phyloP scores from a whole-genome alignment of 768 basidiomycete species.

The Cyclocybe cylindracea region DNA sequence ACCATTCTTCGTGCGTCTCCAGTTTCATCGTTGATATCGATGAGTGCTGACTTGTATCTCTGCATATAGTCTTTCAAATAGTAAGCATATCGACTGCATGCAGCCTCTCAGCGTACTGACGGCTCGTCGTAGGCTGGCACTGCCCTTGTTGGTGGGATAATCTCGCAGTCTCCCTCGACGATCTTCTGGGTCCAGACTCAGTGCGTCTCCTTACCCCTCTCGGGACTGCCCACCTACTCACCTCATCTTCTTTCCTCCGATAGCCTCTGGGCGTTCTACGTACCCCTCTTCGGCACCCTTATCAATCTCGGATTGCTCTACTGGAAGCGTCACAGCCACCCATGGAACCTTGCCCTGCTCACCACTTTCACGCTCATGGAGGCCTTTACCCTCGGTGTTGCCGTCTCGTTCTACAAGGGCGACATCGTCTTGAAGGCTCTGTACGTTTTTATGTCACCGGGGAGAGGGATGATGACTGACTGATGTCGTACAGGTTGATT shows the following conservation, averaged over 20 bases:
- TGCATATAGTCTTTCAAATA: conserved; percentile 64
- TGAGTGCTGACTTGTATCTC: conserved; percentile 1
- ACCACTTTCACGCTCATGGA: conserved; percentile 90
- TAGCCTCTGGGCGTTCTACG: conserved; percentile 80
- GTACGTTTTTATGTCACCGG: conserved; percentile 37
- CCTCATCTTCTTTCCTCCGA: not conserved
- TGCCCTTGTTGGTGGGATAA: conserved; percentile 67
- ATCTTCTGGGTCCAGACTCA: conserved; percentile 73
- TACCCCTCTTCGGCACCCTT: conserved; percentile 78
- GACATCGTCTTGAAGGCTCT: conserved; percentile 83
- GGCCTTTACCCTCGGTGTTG: conserved; percentile 86
- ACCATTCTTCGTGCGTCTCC: conserved; percentile 75
- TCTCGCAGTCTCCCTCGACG: conserved; percentile 63
- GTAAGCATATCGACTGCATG: conserved; percentile 36
- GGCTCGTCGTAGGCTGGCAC: conserved; percentile 60
- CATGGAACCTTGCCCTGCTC: conserved; percentile 83
- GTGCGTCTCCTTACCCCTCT: conserved; percentile 37
- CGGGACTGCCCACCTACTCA: not conserved
- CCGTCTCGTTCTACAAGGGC: conserved; percentile 74
- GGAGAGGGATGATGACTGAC: conserved; percentile 8
- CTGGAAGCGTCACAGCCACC: conserved; percentile 93
- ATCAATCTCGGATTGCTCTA: conserved; percentile 79
- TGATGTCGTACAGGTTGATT: conserved; percentile 51
- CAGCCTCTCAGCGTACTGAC: not conserved
- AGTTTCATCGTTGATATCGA: not conserved